Percentiles rank a stretch among this genome's conserved stretches.
These are phyloP conservation scores for Breviolum minutum DNA, from an alignment of 73 alveolate species.

Conservation along the genomic window DNA sequence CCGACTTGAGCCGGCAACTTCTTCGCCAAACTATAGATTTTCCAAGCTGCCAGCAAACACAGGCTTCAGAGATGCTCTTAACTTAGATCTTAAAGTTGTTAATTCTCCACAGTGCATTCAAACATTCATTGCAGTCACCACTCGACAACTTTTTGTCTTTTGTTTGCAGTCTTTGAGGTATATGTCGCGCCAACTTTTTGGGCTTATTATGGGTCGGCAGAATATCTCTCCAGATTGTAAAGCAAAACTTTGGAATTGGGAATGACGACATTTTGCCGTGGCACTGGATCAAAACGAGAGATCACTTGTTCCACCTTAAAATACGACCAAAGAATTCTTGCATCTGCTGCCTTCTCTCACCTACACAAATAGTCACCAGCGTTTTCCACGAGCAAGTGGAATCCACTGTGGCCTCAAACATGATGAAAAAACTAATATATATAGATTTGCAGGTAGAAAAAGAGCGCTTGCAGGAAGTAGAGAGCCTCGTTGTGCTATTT, in stretches of 20 bases:
- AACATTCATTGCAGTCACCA: no score
- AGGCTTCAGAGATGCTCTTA: background rate
- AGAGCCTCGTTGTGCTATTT: background rate
- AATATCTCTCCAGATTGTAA: background rate
- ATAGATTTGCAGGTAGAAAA: no score
- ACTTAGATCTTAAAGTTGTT: no score
- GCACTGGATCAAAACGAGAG: conserved; percentile 24
- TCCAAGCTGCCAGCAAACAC: background rate
- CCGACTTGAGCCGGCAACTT: conserved; percentile 37
- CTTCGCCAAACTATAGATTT: background rate
- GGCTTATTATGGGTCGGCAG: conserved; percentile 23
- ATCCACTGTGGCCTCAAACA: background rate
- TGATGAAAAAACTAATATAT: background rate
- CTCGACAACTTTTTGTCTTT: no score
- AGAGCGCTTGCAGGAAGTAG: background rate
- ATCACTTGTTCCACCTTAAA: background rate
- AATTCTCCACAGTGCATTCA: no score
- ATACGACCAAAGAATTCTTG: background rate
- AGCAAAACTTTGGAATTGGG: background rate
- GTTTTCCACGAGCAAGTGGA: background rate
- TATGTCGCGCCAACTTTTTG: conserved; percentile 12
- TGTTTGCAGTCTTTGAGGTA: background rate
- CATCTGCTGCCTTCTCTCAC: conserved; percentile 16
- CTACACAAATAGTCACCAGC: background rate
- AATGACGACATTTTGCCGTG: background rate